These are phyloP conservation scores for Globisporangium canariense DNA, from an alignment of 352 stramenopile species.

Conservation along the genomic window DNA sequence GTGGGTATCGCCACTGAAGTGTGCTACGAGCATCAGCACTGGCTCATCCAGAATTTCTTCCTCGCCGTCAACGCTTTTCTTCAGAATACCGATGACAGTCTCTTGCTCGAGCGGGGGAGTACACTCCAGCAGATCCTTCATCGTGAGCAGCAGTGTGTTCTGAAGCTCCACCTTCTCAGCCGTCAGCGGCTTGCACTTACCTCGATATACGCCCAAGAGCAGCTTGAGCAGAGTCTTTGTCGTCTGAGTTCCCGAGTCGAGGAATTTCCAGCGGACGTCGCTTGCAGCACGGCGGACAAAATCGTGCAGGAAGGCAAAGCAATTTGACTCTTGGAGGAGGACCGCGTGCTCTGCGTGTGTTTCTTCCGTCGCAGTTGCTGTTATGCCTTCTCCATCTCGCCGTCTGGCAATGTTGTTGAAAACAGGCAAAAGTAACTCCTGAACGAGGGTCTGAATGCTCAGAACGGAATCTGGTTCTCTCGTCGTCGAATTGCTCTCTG, in stretches of 20 bases:
- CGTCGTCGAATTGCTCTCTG: not conserved
- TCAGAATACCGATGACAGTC: not conserved
- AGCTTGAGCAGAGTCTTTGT: conserved; percentile 14
- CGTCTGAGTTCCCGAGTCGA: not conserved
- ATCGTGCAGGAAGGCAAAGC: conserved; percentile 6
- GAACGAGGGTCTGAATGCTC: conserved; percentile 3
- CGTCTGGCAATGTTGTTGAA: not conserved
- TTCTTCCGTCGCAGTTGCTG: not conserved
- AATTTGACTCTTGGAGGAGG: not conserved
- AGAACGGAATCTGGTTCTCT: conserved; percentile 9
- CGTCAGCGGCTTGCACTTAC: not conserved
- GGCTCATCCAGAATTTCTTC: not conserved
- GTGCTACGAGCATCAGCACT: conserved; percentile 7
- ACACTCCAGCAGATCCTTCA: conserved; percentile 27
- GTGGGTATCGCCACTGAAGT: not conserved
- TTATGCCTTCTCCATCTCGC: not conserved
- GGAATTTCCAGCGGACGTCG: not conserved
- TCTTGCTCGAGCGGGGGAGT: not conserved
- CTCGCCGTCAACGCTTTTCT: not conserved
- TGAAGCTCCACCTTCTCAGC: conserved; percentile 12
- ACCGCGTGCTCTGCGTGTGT: not conserved
- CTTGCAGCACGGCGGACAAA: conserved; percentile 4
- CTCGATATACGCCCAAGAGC: conserved; percentile 4
- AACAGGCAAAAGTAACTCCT: conserved; percentile 14
- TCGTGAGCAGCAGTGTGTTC: conserved; percentile 29